Evolutionary conservation across 805 yeast species (phyloP).

Genomic region (Jamesozyma spencerorum): DNA sequence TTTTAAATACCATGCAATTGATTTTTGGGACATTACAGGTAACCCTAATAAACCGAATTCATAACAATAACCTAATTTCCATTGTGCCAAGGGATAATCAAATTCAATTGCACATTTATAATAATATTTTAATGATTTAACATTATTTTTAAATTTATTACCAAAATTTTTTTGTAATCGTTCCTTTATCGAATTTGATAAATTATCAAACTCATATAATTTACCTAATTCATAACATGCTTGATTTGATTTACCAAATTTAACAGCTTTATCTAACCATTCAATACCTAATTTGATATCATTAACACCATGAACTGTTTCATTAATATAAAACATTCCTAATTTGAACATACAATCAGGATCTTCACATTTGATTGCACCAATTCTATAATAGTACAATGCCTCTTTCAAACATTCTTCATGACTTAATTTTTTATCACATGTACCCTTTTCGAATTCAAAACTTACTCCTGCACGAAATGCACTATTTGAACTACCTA

Average conservation of each 20-base stretch:
- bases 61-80: constrained; percentile 60
- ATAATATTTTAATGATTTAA: constrained; percentile 43
- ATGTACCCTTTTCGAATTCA: constrained; percentile 46
- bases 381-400: constrained; percentile 44
- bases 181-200: constrained; percentile 17
- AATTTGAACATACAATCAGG: constrained; percentile 63
- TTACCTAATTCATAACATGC: constrained; percentile 51
- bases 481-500: constrained; percentile 49
- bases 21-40: constrained; percentile 43
- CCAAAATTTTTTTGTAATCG: constrained; percentile 4
- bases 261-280: constrained; percentile 45
- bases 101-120: constrained; percentile 47
- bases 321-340: constrained; percentile 50
- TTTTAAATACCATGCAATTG: constrained; percentile 65
- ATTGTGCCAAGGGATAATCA: constrained; percentile 59
- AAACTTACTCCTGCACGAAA: constrained; percentile 64
- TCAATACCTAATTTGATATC: constrained; percentile 30
- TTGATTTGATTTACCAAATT: constrained; percentile 35
- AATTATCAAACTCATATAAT: constrained; percentile 40
- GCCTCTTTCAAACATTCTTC: constrained; percentile 36
- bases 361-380: constrained; percentile 52
- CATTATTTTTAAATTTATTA: constrained; percentile 21
- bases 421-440: constrained; percentile 26
- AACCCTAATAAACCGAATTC: constrained; percentile 58
- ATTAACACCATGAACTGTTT: constrained; percentile 26